Evolutionary conservation across 2,329 filamentous ascomycete species (phyloP).

Genomic region (Byssothecium circinans): DNA sequence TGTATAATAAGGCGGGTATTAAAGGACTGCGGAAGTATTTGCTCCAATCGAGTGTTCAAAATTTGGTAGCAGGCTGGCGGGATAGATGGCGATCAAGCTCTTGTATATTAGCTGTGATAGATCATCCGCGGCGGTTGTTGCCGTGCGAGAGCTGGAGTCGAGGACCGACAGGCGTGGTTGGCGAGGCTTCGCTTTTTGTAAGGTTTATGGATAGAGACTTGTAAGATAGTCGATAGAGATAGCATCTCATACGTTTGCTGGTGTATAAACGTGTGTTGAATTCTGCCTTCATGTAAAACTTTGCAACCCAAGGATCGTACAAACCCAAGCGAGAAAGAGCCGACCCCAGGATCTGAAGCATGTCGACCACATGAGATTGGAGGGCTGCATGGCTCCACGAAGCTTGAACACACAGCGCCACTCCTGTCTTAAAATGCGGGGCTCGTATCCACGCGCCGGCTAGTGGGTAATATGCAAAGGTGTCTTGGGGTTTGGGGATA

Average conservation of each 20-base stretch:
- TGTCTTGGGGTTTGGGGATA: constrained; percentile 16
- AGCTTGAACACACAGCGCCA: constrained; percentile 14
- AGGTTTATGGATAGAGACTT: no score
- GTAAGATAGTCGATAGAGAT: no score
- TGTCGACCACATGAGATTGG: no score
- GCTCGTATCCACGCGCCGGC: constrained; percentile 7
- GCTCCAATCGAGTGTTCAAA: constrained; percentile 14
- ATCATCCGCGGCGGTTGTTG: constrained; percentile 2
- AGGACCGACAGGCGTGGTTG: neutral
- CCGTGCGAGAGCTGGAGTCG: constrained; percentile 1
- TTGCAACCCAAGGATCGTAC: no score
- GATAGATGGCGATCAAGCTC: constrained; percentile 10
- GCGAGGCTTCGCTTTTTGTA: no score
- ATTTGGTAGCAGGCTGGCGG: neutral
- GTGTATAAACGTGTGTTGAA: no score
- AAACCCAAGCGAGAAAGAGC: no score
- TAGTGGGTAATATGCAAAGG: constrained; percentile 10
- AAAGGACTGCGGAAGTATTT: constrained; percentile 7
- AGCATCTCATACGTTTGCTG: no score
- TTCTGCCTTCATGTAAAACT: no score
- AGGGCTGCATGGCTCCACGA: neutral
- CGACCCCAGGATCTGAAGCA: no score
- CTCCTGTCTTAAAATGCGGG: constrained; percentile 13
- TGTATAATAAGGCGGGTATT: constrained; percentile 8
- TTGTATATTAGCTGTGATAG: constrained; percentile 13